These are phyloP conservation scores for Alternaria triticimaculans DNA, from an alignment of 2,329 filamentous ascomycete species.

Conservation along the genomic window DNA sequence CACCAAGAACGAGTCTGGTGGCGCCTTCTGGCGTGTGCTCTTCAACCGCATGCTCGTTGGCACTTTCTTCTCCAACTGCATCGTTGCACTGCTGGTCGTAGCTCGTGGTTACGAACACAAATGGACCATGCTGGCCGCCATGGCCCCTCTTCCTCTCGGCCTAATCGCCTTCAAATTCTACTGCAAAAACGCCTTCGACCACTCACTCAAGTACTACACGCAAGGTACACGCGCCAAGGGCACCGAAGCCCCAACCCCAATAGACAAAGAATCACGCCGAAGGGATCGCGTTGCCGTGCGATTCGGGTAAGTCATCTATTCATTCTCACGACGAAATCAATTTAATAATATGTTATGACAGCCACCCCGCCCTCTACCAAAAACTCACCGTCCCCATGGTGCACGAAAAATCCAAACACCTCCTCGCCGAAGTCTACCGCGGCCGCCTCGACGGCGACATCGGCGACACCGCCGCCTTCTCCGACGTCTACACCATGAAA, in stretches of 20 bases:
- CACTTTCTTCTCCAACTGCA: constrained; percentile 75
- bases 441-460: constrained; percentile 73
- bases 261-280: constrained; percentile 52
- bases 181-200: constrained; percentile 77
- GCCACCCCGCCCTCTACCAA: constrained; percentile 88
- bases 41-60: constrained; percentile 94
- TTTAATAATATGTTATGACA: not conserved
- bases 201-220: constrained; percentile 80
- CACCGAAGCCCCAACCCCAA: constrained; percentile 52
- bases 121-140: constrained; percentile 66
- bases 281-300: constrained; percentile 75
- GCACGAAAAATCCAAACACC: constrained; percentile 84
- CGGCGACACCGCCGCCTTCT: constrained; percentile 72
- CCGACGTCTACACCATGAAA: constrained; percentile 81
- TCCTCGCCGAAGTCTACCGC: constrained; percentile 84
- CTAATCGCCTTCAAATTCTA: constrained; percentile 86
- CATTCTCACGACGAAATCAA: no score
- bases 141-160: constrained; percentile 78
- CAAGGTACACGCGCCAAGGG: constrained; percentile 64
- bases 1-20: constrained; percentile 95
- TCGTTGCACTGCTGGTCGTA: constrained; percentile 79
- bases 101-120: constrained; percentile 62
- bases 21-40: constrained; percentile 87
- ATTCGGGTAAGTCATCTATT: constrained; percentile 64
- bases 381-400: constrained; percentile 95